phyloP scores from a whole-genome alignment of 176 grass and related monocot species.

The Musa beccarii region DNA sequence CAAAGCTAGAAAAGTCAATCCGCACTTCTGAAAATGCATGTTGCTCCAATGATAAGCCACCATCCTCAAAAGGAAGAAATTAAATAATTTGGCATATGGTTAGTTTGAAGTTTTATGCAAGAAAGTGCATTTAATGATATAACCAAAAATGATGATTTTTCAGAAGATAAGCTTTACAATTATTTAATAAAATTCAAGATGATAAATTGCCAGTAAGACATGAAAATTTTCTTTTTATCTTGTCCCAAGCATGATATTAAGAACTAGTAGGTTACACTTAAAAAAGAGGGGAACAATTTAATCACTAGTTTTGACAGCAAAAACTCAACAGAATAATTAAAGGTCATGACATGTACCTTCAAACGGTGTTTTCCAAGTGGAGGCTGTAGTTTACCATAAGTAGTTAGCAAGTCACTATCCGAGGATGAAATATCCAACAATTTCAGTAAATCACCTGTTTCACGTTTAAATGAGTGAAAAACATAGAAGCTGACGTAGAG shows the following conservation, averaged over 20 bases:
- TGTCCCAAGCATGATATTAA: too few relatives aligned
- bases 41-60: too few relatives aligned
- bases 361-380: constrained; percentile 89
- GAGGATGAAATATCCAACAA: constrained; percentile 59
- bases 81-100: too few relatives aligned
- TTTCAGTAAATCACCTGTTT: constrained; percentile 68
- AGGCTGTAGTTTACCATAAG: constrained; percentile 72
- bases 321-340: constrained; percentile 1
- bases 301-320: neutral
- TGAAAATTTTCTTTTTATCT: too few relatives aligned
- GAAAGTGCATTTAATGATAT: too few relatives aligned
- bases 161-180: neutral
- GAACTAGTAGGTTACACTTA: too few relatives aligned
- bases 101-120: too few relatives aligned
- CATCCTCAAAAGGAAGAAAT: too few relatives aligned
- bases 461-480: neutral
- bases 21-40: neutral
- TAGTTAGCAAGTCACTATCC: constrained; percentile 66
- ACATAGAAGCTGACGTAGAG: neutral
- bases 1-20: neutral
- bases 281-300: too few relatives aligned
- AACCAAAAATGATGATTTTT: neutral
- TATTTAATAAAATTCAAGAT: neutral
- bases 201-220: too few relatives aligned
- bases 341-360: constrained; percentile 39